Conservation (phyloP, 257 asterid genomes). For the Solanum pinnatisectum region DNA sequence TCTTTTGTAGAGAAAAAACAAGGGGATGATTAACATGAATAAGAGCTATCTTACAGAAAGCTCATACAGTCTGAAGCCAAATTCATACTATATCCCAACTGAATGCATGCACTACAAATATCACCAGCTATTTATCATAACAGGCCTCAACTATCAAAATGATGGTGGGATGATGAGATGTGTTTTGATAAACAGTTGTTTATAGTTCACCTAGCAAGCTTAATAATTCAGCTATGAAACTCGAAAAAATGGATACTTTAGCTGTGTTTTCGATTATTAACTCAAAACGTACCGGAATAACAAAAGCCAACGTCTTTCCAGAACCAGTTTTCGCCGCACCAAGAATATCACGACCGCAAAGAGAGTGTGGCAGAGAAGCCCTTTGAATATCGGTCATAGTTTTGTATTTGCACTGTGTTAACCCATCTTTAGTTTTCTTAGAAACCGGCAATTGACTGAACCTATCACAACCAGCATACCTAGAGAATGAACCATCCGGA, state of each 20-base stretch:
- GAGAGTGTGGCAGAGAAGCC: conserved; percentile 88
- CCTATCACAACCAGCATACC: conserved; percentile 54
- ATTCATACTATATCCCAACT: not conserved
- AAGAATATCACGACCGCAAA: conserved; percentile 80
- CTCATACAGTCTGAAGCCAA: not conserved
- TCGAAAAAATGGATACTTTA: not conserved
- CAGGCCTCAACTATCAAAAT: not conserved
- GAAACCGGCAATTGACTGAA: conserved; percentile 69
- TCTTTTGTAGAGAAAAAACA: not conserved
- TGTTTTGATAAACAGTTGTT: not conserved
- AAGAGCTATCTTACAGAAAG: not conserved
- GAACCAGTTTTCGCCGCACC: conserved; percentile 99
- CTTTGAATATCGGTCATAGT: conserved; percentile 90
- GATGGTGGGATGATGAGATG: not conserved
- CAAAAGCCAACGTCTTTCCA: conserved; percentile 85
- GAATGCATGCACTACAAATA: not conserved
- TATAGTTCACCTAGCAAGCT: not conserved
- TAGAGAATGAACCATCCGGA: conserved; percentile 54
- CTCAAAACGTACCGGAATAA: conserved; percentile 50
- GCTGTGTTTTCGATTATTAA: not conserved
- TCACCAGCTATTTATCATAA: not conserved
- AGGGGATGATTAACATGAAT: not conserved
- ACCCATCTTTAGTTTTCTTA: conserved; percentile 76
- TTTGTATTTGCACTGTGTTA: conserved; percentile 25
- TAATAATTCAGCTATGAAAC: not conserved